Evolutionary conservation across 306 rosid species (phyloP).

Genomic region (Malus sylvestris): DNA sequence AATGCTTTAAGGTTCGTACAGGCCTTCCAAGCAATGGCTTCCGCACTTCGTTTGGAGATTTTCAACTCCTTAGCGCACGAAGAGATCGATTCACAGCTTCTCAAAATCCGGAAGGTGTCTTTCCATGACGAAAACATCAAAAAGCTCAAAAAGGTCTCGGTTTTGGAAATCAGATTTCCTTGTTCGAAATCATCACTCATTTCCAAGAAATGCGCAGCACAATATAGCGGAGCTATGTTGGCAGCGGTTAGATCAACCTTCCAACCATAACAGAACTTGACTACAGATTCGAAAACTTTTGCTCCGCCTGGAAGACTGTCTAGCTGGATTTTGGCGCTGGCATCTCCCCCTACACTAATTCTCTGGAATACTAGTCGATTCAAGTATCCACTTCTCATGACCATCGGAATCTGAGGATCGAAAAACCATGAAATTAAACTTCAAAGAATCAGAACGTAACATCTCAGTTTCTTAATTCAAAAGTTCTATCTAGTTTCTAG

Average conservation of each 20-base stretch:
- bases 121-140: constrained; percentile 67
- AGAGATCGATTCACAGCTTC: constrained; percentile 58
- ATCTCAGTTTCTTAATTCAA: not conserved
- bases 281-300: constrained; percentile 45
- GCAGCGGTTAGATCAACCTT: constrained; percentile 53
- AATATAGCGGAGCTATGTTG: constrained; percentile 50
- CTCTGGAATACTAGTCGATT: constrained; percentile 57
- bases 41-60: constrained; percentile 47
- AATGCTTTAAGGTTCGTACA: constrained; percentile 33
- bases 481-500: not conserved
- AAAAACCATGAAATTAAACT: not conserved
- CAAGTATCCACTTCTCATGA: constrained; percentile 65
- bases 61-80: constrained; percentile 52
- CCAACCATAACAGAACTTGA: constrained; percentile 80
- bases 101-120: constrained; percentile 57
- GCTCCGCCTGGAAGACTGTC: constrained; percentile 70
- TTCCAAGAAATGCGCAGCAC: constrained; percentile 68
- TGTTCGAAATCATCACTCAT: constrained; percentile 65
- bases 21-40: constrained; percentile 68
- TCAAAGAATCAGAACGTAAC: not conserved
- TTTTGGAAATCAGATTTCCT: constrained; percentile 61
- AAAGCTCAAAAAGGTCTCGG: constrained; percentile 60
- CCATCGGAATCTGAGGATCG: constrained; percentile 60
- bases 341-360: constrained; percentile 20
- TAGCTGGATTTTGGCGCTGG: constrained; percentile 31